Percentiles rank a stretch among this genome's conserved stretches.
Conservation (phyloP, 768 basidiomycete species). For the Kwoniella shandongensis region DNA sequence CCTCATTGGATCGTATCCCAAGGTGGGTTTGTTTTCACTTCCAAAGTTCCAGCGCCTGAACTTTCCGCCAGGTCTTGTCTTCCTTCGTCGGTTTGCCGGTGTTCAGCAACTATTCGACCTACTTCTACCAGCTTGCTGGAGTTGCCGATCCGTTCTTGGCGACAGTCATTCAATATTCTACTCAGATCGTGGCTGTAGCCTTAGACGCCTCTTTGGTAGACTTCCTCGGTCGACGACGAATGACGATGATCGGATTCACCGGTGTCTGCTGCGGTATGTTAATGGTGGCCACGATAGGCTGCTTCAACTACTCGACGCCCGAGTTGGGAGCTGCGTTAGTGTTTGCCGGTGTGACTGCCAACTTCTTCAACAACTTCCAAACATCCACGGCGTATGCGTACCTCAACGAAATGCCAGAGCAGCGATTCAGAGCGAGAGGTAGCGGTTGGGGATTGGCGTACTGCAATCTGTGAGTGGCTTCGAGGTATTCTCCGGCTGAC, state of each 20-base stretch:
- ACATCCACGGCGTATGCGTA: slow-evolving; percentile 22
- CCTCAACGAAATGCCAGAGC: slow-evolving; percentile 26
- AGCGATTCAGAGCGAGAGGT: slow-evolving; percentile 8
- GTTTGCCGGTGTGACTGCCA: slow-evolving; percentile 25
- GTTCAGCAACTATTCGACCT: background rate
- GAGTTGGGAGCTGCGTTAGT: slow-evolving; percentile 21
- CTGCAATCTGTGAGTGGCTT: slow-evolving; percentile 21
- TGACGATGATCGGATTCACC: slow-evolving; percentile 30
- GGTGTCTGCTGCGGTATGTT: slow-evolving; percentile 21
- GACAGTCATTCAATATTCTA: slow-evolving; percentile 12
- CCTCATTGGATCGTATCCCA: slow-evolving; percentile 12
- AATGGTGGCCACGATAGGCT: slow-evolving; percentile 24
- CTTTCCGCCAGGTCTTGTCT: background rate
- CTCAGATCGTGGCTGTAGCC: slow-evolving; percentile 8
- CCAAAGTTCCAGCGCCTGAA: no score
- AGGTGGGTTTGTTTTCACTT: background rate
- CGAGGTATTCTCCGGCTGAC: background rate
- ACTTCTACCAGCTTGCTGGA: slow-evolving; percentile 21
- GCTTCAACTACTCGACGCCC: slow-evolving; percentile 16
- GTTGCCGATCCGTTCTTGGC: slow-evolving; percentile 21
- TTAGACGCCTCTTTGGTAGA: slow-evolving; percentile 23
- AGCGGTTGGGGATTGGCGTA: slow-evolving; percentile 24
- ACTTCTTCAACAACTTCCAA: slow-evolving; percentile 30
- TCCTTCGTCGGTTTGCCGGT: slow-evolving; percentile 10
- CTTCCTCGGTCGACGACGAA: slow-evolving; percentile 22